A percentile compares a stretch with the other conserved stretches of the same genome.
These are phyloP conservation scores for Capsicum chinense DNA, from an alignment of 257 asterid genomes.

Conservation along the genomic window DNA sequence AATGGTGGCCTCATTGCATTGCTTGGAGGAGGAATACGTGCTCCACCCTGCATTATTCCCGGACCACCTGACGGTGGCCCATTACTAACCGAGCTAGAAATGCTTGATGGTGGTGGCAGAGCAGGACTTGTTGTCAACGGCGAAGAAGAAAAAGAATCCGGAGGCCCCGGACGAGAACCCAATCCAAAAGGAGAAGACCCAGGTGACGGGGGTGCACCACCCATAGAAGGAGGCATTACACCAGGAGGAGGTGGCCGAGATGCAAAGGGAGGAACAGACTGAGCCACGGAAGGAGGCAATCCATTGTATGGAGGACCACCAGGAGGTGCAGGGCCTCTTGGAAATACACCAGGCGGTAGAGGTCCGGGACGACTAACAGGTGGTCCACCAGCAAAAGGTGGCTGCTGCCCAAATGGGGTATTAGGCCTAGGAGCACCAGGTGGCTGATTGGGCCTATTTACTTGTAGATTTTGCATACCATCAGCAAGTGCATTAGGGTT, in stretches of 20 bases:
- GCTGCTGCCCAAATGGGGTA: constrained; percentile 77
- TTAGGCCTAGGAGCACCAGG: constrained; percentile 71
- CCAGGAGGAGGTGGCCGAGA: constrained; percentile 88
- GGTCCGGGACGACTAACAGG: constrained; percentile 67
- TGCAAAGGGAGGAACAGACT: constrained; percentile 66
- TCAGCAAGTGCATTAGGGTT: constrained; percentile 79
- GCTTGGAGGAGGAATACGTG: constrained; percentile 69
- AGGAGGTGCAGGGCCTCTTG: constrained; percentile 64
- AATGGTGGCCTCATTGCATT: constrained; percentile 57
- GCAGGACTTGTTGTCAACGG: constrained; percentile 56
- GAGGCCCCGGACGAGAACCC: constrained; percentile 66
- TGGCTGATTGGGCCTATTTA: constrained; percentile 73
- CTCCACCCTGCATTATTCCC: constrained; percentile 58
- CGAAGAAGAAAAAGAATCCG: constrained; percentile 47
- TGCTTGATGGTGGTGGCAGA: constrained; percentile 50
- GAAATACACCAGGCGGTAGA: constrained; percentile 74
- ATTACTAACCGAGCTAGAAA: constrained; percentile 58
- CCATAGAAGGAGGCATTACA: constrained; percentile 54
- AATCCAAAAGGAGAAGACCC: constrained; percentile 43
- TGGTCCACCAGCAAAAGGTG: constrained; percentile 62
- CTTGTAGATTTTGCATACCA: constrained; percentile 80
- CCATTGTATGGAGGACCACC: constrained; percentile 56
- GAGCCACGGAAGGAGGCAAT: constrained; percentile 68
- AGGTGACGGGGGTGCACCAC: constrained; percentile 53
- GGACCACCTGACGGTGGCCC: constrained; percentile 69